These are phyloP conservation scores for Scutellaria barbata DNA, from an alignment of 257 asterid species.

Conservation along the genomic window DNA sequence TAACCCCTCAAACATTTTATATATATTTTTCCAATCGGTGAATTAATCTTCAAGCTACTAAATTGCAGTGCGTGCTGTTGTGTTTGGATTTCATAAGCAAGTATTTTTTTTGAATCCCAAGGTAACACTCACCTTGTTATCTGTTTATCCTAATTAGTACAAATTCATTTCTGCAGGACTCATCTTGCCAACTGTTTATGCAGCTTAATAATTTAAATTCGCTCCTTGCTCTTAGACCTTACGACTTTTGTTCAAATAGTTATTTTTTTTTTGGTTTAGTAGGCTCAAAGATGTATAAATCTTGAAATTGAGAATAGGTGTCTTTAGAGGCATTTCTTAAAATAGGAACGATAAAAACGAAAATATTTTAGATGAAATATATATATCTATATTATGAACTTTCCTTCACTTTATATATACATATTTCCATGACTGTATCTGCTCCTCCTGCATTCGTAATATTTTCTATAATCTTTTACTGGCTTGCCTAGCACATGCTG, in stretches of 20 bases:
- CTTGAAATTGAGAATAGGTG: background rate
- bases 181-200: constrained; percentile 6
- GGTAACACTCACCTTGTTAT: constrained; percentile 47
- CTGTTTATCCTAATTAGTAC: constrained; percentile 11
- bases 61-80: constrained; percentile 82
- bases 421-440: background rate
- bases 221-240: constrained; percentile 17
- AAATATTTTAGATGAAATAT: background rate
- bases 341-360: constrained; percentile 2
- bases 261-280: background rate
- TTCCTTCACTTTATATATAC: background rate
- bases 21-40: constrained; percentile 17
- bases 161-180: background rate
- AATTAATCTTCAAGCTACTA: constrained; percentile 30
- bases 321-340: background rate
- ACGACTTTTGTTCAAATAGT: background rate
- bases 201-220: constrained; percentile 6
- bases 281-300: constrained; percentile 1
- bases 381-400: background rate
- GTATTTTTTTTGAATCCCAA: constrained; percentile 85
- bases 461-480: constrained; percentile 10
- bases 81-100: constrained; percentile 84
- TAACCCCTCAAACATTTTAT: constrained; percentile 5
- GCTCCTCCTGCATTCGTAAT: background rate
- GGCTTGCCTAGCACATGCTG: background rate